Evolutionary conservation across 2,329 filamentous ascomycete species (phyloP).

Genomic region (Monosporascus sp.): DNA sequence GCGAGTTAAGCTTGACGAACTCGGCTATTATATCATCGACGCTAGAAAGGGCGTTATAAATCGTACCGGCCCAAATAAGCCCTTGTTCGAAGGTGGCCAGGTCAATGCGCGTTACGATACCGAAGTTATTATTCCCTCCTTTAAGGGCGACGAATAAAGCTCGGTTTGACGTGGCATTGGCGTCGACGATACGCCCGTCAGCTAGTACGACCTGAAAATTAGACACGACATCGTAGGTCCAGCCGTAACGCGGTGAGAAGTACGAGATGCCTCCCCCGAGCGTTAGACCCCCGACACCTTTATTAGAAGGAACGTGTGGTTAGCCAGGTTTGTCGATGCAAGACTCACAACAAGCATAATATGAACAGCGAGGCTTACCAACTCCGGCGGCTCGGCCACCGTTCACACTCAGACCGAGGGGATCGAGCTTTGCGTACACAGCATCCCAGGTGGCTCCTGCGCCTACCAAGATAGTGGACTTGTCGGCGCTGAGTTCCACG

Average conservation of each 20-base stretch:
- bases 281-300: constrained; percentile 7
- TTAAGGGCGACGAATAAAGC: constrained; percentile 13
- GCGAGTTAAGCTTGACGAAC: constrained; percentile 4
- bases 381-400: constrained; percentile 9
- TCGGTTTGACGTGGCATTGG: constrained; percentile 4
- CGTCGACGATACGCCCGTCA: constrained; percentile 6
- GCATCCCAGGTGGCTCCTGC: constrained; percentile 38
- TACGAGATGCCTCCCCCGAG: constrained; percentile 12
- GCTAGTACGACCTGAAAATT: constrained; percentile 8
- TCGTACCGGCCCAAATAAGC: constrained; percentile 3
- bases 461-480: constrained; percentile 33
- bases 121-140: constrained; percentile 12
- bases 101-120: constrained; percentile 8
- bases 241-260: constrained; percentile 8
- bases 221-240: constrained; percentile 8
- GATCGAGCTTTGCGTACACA: constrained; percentile 35
- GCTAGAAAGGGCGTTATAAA: not conserved
- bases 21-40: not conserved
- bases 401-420: constrained; percentile 19
- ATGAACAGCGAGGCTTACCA: not conserved
- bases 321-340: not conserved
- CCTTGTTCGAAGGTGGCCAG: constrained; percentile 8
- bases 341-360: not conserved
- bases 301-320: not conserved
- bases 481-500: constrained; percentile 27